A percentile compares a stretch with the other conserved stretches of the same genome.
Evolutionary conservation across 495 filamentous ascomycete genomes (phyloP).

Genomic region (Poronia punctata): DNA sequence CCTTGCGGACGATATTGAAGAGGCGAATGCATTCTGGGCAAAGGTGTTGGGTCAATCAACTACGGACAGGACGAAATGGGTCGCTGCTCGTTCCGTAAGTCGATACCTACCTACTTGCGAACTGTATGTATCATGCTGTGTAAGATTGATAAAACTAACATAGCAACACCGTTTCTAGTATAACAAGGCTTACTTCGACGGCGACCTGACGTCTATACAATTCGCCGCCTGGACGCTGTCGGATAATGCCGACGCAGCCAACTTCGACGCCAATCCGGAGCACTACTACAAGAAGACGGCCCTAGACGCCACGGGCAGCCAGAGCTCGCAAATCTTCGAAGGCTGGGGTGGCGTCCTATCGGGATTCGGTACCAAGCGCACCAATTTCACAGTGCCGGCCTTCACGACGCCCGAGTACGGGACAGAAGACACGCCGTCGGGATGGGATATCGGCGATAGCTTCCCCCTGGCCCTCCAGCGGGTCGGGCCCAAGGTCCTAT

Average conservation of each 20-base stretch:
- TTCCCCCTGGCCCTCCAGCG: conserved; percentile 15
- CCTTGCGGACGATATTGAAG: conserved; percentile 16
- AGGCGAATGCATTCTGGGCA: conserved; percentile 18
- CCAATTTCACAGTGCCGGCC: conserved; percentile 25
- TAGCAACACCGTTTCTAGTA: conserved; percentile 1
- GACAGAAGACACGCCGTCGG: conserved; percentile 11
- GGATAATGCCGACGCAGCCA: conserved; percentile 17
- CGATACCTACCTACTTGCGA: conserved; percentile 2
- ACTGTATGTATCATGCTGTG: too few relatives aligned
- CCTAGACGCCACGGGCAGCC: neutral
- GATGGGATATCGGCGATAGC: conserved; percentile 9
- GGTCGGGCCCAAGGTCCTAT: conserved; percentile 21
- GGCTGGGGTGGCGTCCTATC: conserved; percentile 24
- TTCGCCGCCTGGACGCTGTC: conserved; percentile 21
- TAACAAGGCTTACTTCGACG: conserved; percentile 10
- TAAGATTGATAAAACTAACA: too few relatives aligned
- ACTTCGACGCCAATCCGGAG: conserved; percentile 22
- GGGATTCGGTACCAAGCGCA: conserved; percentile 8
- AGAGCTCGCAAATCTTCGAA: conserved; percentile 21
- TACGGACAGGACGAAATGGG: conserved; percentile 11
- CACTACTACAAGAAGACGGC: conserved; percentile 22
- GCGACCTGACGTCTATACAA: conserved; percentile 7
- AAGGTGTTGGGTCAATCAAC: conserved; percentile 11
- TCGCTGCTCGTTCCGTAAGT: conserved; percentile 14
- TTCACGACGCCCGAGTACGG: conserved; percentile 14